Evolutionary conservation across 257 asterid genomes (phyloP).

Genomic region (Primulina tabacum): DNA sequence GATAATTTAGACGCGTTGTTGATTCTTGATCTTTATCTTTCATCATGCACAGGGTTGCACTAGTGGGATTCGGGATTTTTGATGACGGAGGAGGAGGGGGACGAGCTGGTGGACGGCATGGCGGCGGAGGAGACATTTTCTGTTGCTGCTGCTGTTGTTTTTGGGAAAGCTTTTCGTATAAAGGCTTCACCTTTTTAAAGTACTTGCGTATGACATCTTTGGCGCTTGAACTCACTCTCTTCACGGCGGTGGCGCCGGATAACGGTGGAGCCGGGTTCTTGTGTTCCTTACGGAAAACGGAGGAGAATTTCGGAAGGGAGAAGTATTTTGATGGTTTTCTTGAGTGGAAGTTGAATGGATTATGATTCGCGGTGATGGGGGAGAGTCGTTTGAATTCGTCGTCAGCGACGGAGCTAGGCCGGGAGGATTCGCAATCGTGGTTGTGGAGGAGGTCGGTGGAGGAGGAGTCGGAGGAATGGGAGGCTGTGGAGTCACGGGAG

Average conservation of each 20-base stretch:
- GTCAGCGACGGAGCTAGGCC: conserved; percentile 71
- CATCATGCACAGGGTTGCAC: conserved; percentile 25
- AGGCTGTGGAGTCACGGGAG: conserved; percentile 72
- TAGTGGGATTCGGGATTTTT: conserved; percentile 19
- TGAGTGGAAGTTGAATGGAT: conserved; percentile 5
- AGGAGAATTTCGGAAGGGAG: conserved; percentile 67
- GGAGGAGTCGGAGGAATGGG: conserved; percentile 42
- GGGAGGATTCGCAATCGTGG: conserved; percentile 59
- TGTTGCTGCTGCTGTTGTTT: conserved; percentile 34
- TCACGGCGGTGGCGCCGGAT: conserved; percentile 34
- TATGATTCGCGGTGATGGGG: not conserved
- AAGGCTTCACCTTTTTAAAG: conserved; percentile 71
- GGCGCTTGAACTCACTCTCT: conserved; percentile 60
- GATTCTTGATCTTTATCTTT: conserved; percentile 15
- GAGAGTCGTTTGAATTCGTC: conserved; percentile 56
- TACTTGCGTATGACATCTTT: conserved; percentile 68
- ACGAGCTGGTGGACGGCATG: too few species aligned
- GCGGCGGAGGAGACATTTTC: conserved; percentile 10
- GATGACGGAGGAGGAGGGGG: not conserved
- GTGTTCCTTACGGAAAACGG: conserved; percentile 66
- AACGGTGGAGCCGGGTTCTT: conserved; percentile 10
- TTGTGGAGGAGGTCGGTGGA: conserved; percentile 39
- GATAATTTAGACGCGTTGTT: not conserved
- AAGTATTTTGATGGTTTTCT: conserved; percentile 48
- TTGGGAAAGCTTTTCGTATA: conserved; percentile 70